Evolutionary conservation across 192 early-diverging fungal genomes (phyloP), one percentile per base, ranked within the genome.

Genomic region (Umbelopsis sp.): DNA sequence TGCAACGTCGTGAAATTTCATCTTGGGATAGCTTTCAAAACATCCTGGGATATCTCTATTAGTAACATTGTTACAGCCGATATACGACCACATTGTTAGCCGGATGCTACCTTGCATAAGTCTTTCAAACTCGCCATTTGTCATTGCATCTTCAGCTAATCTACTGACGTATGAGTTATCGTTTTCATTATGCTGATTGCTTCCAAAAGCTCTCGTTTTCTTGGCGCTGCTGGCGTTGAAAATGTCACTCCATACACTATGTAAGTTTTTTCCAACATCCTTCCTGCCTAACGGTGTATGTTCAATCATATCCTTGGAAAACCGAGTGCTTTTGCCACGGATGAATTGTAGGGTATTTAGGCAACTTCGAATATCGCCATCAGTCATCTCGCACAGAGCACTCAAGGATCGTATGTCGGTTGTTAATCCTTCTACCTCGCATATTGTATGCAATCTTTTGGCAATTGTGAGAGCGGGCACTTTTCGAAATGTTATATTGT

Each of bases 311-410:
- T 91, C 90, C 8, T 74, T 66, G 22, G 82, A 83, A 25, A 90
- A 78, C 1, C 27, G 22, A 21, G 49, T 44, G 27, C 69, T 78
- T 67, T 77, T 75, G 20, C 68, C 48, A 22, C 73, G 73, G 55
- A 81, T 73, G 53, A 75, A 78, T 71, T 99, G 97, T 61, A 98
- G 77, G 10, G 94, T 90, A 67, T 97, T 97, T 23, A 99, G 76
- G 66, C 93, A 95, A 20, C 88, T 85, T 46, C 97, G 85, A 46
- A 99, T 85, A 74, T 99, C 97, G 46, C 96, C 91, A 35, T 93
- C 90, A 1, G 90, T 89, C 51, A 89, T 78, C 55, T 94, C 92
- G 49, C 86, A 87, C 23, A 99, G 76, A 15, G 85, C 81, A 70
- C 90, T 85, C 33, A 98, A 82, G 0, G 91, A 86, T 61, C 92